These are phyloP conservation scores for Pseudotulostoma volvatum DNA, from an alignment of 495 filamentous ascomycete species.

Conservation along the genomic window DNA sequence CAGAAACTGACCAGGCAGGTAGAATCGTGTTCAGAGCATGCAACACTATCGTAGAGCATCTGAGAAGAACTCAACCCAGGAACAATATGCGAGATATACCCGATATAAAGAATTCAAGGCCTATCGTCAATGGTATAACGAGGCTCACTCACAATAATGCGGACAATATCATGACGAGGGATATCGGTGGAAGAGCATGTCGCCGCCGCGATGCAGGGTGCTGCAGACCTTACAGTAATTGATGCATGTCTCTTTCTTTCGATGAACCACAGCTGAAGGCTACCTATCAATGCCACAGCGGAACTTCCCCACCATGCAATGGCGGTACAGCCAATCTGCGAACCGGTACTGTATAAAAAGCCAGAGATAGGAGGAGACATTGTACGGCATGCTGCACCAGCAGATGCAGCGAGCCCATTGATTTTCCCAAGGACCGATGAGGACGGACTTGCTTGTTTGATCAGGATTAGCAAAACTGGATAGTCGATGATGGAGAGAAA, in stretches of 20 bases:
- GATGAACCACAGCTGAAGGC: conserved; percentile 52
- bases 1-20: too few relatives aligned
- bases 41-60: too few relatives aligned
- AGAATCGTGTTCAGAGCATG: too few relatives aligned
- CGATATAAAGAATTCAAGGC: not conserved
- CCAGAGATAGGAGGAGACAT: conserved; percentile 62
- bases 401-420: conserved; percentile 67
- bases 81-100: too few relatives aligned
- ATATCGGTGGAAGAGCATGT: conserved; percentile 12
- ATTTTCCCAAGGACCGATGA: conserved; percentile 53
- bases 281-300: conserved; percentile 50
- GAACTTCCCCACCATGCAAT: conserved; percentile 66
- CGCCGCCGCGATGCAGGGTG: conserved; percentile 10
- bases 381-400: conserved; percentile 60
- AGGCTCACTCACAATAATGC: conserved; percentile 22
- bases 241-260: conserved; percentile 30
- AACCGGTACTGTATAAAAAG: conserved; percentile 53
- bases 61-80: too few relatives aligned
- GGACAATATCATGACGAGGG: conserved; percentile 15
- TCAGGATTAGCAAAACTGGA: conserved; percentile 62
- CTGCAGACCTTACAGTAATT: conserved; percentile 19
- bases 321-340: conserved; percentile 49
- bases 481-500: conserved; percentile 62
- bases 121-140: conserved; percentile 4
- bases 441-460: conserved; percentile 68